Evolutionary conservation across 441 rosid genomes (phyloP).

Genomic region (Sinapis alba): DNA sequence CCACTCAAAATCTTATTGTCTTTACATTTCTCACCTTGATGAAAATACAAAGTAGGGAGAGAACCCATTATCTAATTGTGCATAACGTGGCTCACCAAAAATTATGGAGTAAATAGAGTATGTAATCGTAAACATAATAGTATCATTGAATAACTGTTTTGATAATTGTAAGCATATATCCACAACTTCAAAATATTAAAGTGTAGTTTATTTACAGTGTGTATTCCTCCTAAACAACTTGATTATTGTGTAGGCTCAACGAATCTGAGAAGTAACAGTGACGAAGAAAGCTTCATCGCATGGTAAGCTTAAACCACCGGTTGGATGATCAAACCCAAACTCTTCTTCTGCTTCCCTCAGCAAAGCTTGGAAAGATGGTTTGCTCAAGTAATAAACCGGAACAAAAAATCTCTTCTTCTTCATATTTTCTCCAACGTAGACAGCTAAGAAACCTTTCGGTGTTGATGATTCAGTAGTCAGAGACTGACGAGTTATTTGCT

Average conservation of each 20-base stretch:
- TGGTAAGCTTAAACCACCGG: constrained; percentile 51
- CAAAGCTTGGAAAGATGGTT: constrained; percentile 53
- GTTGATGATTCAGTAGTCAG: constrained; percentile 30
- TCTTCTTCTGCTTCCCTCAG: constrained; percentile 50
- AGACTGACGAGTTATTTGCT: constrained; percentile 29
- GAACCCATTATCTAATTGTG: too few species aligned
- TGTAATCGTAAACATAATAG: too few species aligned
- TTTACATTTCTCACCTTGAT: too few species aligned
- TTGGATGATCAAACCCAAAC: constrained; percentile 53
- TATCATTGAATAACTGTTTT: too few species aligned
- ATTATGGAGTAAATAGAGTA: too few species aligned
- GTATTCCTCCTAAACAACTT: neutral
- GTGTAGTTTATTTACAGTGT: constrained; percentile 21
- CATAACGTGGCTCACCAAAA: too few species aligned
- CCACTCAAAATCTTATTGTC: neutral
- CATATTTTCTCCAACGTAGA: constrained; percentile 50
- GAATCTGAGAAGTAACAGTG: constrained; percentile 35
- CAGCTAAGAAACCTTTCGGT: constrained; percentile 54
- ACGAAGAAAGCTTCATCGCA: constrained; percentile 43
- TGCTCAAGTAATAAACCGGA: constrained; percentile 47
- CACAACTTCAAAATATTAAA: neutral
- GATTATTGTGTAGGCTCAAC: constrained; percentile 10
- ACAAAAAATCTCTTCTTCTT: constrained; percentile 46
- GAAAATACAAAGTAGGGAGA: too few species aligned
- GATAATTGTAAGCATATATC: neutral